Evolutionary conservation across 768 basidiomycete genomes (phyloP), one percentile per base, ranked within the genome.

Genomic region (Harrya chromipes): DNA sequence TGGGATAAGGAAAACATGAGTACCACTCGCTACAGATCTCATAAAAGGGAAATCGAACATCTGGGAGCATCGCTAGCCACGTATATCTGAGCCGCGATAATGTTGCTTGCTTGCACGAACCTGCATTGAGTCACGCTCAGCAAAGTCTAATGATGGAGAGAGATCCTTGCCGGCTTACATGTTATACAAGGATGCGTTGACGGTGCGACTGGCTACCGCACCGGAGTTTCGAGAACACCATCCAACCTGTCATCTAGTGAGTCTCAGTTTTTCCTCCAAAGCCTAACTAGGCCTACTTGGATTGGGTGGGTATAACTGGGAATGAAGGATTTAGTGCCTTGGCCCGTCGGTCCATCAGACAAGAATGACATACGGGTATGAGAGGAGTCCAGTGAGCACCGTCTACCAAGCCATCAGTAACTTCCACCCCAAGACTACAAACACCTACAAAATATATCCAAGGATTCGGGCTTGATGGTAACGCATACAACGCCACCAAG

Each of bases 161-260:
- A 24, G 20, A 14, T 4, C n/a, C 14, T 9, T 4, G 9, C 6
- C 7, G 14, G 35, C 45, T 29, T 20, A 71, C 79, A 81, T 82
- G 58, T 82, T 82, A 54, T 81, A 82, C 40, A 83, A 40, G 1
- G 81, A 81, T 0, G 78, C 80, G 45, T 79, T 81, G 42, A 82
- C 80, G 0, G 81, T 82, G 12, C 81, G 70, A 49, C 78, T 79
- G 7, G 81, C 79, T 11, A 83, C 82, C 2, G 74, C 79, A 26
- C 81, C 81, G 0, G 80, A 70, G 50, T 83, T 83, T 24, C 80
- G 75, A 13, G 81, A 82, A 55, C 78, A 79, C 81, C 79, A 83
- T 19, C 65, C 79, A 9, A 81, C 77, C 68, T 71, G 34, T 46
- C 8, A 43, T 14, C 6, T 29, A 16, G 27, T 34, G 20, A 4